A percentile compares a stretch with the other conserved stretches of the same genome.
Conservation (phyloP, 768 basidiomycete species). For the Antrodiella citrinella region DNA sequence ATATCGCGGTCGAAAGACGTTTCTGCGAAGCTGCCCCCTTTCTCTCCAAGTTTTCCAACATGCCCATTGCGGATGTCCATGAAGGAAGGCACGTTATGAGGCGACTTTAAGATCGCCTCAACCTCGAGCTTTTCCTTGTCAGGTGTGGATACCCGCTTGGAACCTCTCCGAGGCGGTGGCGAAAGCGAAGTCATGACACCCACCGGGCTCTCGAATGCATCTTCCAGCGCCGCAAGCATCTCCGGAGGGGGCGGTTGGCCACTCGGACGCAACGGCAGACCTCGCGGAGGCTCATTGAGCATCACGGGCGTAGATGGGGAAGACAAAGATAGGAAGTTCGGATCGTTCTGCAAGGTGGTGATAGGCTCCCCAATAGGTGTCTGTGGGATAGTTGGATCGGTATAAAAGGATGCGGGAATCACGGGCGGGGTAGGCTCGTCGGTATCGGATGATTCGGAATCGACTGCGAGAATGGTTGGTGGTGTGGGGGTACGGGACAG, state of each 20-base stretch:
- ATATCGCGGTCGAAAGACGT: not conserved
- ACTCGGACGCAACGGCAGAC: not conserved
- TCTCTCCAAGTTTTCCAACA: not conserved
- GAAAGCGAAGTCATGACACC: conserved; percentile 5
- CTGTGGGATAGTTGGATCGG: conserved; percentile 21
- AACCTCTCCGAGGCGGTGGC: conserved; percentile 11
- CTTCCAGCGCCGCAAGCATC: not conserved
- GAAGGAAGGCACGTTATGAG: not conserved
- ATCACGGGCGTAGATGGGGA: conserved; percentile 6
- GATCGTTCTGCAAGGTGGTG: conserved; percentile 40
- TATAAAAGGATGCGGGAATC: conserved; percentile 13
- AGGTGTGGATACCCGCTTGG: conserved; percentile 7
- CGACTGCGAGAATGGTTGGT: conserved; percentile 22
- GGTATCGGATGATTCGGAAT: conserved; percentile 7
- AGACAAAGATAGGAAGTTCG: conserved; percentile 40
- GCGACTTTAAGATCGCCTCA: not conserved
- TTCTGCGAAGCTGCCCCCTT: not conserved
- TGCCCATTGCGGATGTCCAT: not conserved
- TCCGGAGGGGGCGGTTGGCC: conserved; percentile 4
- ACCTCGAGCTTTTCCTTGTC: conserved; percentile 2
- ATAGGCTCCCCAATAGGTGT: conserved; percentile 68
- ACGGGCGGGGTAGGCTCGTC: not conserved
- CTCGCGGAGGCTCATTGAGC: not conserved
- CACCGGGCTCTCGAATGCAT: conserved; percentile 2
- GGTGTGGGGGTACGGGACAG: conserved; percentile 18